These are phyloP conservation scores for Linum lewisii DNA, from an alignment of 345 rosid genomes.

Conservation along the genomic window DNA sequence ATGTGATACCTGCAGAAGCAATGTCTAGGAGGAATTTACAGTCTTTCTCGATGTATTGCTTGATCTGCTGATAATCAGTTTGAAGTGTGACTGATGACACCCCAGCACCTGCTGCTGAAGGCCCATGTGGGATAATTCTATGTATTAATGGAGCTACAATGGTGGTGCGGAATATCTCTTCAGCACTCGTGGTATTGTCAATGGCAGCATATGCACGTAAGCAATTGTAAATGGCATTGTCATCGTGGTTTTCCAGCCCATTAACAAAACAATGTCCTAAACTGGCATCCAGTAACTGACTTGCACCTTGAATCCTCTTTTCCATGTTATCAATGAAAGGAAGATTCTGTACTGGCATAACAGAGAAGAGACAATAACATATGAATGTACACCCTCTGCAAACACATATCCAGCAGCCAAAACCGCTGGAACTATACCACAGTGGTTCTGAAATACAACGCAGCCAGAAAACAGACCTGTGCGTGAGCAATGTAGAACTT, in stretches of 20 bases:
- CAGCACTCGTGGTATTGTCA: conserved; percentile 68
- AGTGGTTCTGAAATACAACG: not conserved
- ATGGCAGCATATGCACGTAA: conserved; percentile 93
- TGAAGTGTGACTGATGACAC: conserved; percentile 65
- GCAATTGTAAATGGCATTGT: conserved; percentile 87
- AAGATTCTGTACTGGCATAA: conserved; percentile 94
- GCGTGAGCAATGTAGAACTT: conserved; percentile 87
- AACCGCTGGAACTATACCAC: not conserved
- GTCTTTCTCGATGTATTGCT: conserved; percentile 50
- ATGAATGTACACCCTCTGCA: conserved; percentile 11
- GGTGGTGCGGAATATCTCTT: conserved; percentile 73
- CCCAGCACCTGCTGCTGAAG: conserved; percentile 34
- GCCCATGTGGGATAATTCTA: conserved; percentile 53
- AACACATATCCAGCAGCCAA: not conserved
- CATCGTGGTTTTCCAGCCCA: conserved; percentile 80
- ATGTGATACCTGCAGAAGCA: conserved; percentile 53
- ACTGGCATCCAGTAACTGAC: conserved; percentile 77
- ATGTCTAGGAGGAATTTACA: conserved; percentile 81
- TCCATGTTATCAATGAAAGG: conserved; percentile 97
- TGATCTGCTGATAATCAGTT: conserved; percentile 65
- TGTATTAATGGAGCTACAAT: conserved; percentile 63
- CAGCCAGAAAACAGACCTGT: conserved; percentile 56
- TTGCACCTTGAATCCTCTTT: conserved; percentile 88
- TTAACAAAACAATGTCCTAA: conserved; percentile 91
- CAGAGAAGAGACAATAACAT: conserved; percentile 36